Percentiles rank a stretch among this genome's conserved stretches.
phyloP scores from a whole-genome alignment of 164 flowering plant species.

The Sextonia rubra region DNA sequence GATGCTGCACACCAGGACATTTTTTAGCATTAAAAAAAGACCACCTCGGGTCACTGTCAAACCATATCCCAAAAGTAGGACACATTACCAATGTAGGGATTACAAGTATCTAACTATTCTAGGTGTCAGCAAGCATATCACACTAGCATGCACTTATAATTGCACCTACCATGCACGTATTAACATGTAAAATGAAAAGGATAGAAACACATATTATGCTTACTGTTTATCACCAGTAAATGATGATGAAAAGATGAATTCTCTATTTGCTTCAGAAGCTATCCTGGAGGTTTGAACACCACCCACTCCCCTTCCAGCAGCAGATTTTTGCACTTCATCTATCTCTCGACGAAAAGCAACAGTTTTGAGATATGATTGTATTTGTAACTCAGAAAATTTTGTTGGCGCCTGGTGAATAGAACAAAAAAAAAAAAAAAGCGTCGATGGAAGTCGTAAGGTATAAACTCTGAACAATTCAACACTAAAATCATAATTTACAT shows the following conservation, averaged over 20 bases:
- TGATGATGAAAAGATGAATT: conserved; percentile 86
- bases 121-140: too few relatives aligned
- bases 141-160: neutral
- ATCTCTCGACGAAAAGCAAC: conserved; percentile 97
- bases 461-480: neutral
- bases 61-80: too few relatives aligned
- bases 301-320: conserved; percentile 80
- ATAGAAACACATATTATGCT: conserved; percentile 16
- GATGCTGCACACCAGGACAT: too few relatives aligned
- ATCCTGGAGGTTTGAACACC: conserved; percentile 84
- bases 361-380: conserved; percentile 89
- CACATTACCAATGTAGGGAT: too few relatives aligned
- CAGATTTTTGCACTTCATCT: conserved; percentile 87
- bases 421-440: conserved; percentile 3
- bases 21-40: too few relatives aligned
- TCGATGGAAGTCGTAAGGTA: neutral
- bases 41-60: too few relatives aligned
- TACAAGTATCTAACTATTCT: too few relatives aligned
- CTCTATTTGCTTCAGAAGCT: conserved; percentile 93
- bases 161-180: neutral
- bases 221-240: conserved; percentile 85
- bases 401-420: conserved; percentile 51
- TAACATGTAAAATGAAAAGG: neutral
- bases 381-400: conserved; percentile 88
- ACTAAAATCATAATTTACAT: neutral